These are phyloP conservation scores for Deuterostichococcus epilithicus DNA, from an alignment of 139 green algal genomes.

Conservation along the genomic window DNA sequence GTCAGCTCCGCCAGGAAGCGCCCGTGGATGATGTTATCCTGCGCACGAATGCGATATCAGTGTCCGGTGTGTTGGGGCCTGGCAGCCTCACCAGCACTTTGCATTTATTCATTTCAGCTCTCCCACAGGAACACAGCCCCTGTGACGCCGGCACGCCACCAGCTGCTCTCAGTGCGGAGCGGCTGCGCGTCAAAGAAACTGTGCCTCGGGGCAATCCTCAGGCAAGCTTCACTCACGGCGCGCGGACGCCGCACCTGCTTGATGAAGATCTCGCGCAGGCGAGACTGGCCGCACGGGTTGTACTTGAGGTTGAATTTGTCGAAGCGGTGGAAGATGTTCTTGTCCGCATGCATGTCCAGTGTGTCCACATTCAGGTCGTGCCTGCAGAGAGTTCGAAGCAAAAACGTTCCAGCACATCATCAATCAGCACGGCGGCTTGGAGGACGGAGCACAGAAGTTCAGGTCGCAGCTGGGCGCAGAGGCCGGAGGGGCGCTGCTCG, in stretches of 20 bases:
- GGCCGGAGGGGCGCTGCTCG: too few relatives aligned
- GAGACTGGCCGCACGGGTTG: conserved; percentile 96
- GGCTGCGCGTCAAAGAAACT: background rate
- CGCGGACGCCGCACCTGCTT: conserved; percentile 95
- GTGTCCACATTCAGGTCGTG: conserved; percentile 98
- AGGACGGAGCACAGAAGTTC: background rate
- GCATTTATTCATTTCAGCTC: too few relatives aligned
- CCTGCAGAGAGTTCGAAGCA: conserved; percentile 22
- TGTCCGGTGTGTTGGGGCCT: too few relatives aligned
- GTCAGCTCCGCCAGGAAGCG: conserved; percentile 97
- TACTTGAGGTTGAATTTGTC: conserved; percentile 98
- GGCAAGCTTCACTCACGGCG: background rate
- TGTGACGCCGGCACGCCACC: too few relatives aligned
- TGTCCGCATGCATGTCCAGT: conserved; percentile 99
- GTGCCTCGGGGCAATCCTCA: background rate
- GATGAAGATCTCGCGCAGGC: conserved; percentile 98
- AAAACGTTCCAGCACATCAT: background rate
- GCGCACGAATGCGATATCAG: too few relatives aligned
- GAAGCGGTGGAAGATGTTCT: conserved; percentile 98
- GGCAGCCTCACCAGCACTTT: too few relatives aligned
- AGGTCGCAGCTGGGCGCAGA: background rate
- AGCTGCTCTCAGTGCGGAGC: too few relatives aligned
- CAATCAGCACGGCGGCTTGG: background rate
- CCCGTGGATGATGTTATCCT: conserved; percentile 91
- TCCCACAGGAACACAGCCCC: too few relatives aligned